These are phyloP conservation scores for Diaporthe australafricana DNA, from an alignment of 2,329 filamentous ascomycete genomes.

Conservation along the genomic window DNA sequence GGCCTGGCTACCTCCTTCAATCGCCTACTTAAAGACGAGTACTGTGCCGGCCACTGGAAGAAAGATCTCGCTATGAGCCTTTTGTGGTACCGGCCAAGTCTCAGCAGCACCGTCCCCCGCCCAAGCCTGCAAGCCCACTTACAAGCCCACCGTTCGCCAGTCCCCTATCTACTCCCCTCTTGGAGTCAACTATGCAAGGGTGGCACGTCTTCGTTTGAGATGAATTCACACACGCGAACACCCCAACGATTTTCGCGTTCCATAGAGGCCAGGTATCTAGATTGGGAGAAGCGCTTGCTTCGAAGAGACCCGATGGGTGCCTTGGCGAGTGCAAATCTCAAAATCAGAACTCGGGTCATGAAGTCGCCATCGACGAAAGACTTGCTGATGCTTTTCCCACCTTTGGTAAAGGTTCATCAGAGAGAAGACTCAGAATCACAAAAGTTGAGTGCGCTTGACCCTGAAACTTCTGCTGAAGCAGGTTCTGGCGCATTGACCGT, in stretches of 20 bases:
- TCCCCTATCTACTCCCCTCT: neutral
- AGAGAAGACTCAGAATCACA: neutral
- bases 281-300: neutral
- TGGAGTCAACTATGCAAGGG: neutral
- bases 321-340: neutral
- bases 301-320: neutral
- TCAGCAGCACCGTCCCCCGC: neutral
- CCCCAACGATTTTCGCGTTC: neutral
- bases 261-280: neutral
- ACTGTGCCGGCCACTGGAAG: neutral
- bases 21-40: neutral
- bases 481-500: neutral
- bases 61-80: neutral
- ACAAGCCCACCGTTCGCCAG: neutral
- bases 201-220: neutral
- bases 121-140: neutral
- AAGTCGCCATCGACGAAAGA: neutral
- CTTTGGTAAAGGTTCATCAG: too few species aligned
- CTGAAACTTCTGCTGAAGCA: neutral
- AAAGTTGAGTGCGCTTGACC: neutral
- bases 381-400: too few species aligned
- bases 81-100: neutral
- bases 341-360: neutral
- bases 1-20: neutral
- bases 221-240: neutral